Base-by-base conservation (phyloP, 257 asterid species). In the Schizonepeta tenuifolia region DNA sequence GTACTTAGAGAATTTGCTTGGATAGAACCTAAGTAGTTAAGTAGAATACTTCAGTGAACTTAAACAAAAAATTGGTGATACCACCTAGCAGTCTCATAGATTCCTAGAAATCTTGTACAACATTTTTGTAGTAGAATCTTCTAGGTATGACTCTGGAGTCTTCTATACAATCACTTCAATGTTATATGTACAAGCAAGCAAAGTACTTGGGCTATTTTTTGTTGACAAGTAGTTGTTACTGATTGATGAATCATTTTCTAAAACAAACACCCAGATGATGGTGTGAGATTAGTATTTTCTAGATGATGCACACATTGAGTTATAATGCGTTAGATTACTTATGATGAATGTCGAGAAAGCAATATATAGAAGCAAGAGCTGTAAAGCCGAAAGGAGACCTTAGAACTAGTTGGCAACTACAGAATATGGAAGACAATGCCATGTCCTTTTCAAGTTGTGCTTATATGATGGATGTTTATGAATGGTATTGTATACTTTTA, bases 381-480 rank as follows among this genome's bases (percentile, higher is more conserved):
- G n/a, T 17, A 41, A 50, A 67, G 38, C 35, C 56, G 66, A 74
- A 65, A 70, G 65, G 64, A 47, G 7, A 26, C 50, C 46, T 46
- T 21, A 51, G 22, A 62, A 54, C 57, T 53, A 47, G 69, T 69
- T 63, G 66, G 41, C 40, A 65, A 4, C 26, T 18, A 17, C 38
- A 60, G 57, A 67, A 50, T 71, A 66, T 17, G 26, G 53, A 65
- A 61, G 72, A 63, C 65, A 57, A 15, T 35, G 65, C 55, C 20
- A 57, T 67, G 31, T 44, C 58, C 56, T 71, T 24, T 17, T 71
- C 43, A 56, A 59, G 24, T 38, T 13, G 7, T 35, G 3, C 46
- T 69, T 51, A 65, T 56, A 57, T 67, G 60, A 17, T 74, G 70
- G 61, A 22, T 70, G 55, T 65, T 49, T 35, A 8, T 43, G 36